These are phyloP conservation scores for Beauveria asiatica DNA, from an alignment of 2,329 filamentous ascomycete species.

Conservation along the genomic window DNA sequence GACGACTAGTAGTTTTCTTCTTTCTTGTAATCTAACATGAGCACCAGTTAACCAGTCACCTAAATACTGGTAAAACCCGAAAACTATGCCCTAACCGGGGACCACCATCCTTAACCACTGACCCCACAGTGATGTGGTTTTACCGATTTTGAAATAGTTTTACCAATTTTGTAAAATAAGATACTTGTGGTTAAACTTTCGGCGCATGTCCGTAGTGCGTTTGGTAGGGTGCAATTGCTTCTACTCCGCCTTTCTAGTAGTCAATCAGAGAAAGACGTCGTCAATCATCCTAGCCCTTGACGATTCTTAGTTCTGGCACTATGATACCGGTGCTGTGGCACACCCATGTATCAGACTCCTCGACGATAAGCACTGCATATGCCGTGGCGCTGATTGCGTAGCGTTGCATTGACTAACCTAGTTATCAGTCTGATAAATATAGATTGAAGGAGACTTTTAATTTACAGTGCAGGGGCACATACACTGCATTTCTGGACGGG, in stretches of 20 bases:
- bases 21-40: no score
- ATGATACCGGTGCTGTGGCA: background rate
- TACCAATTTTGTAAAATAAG: background rate
- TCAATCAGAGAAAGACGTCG: no score
- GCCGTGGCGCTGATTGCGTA: conserved; percentile 1
- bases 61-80: no score
- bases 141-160: background rate
- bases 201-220: no score
- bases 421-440: background rate
- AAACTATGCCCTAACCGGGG: no score
- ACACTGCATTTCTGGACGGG: background rate
- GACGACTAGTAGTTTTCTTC: no score
- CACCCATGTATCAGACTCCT: background rate
- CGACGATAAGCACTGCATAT: conserved; percentile 1
- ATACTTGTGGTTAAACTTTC: no score
- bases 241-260: no score
- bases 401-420: background rate
- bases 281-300: no score
- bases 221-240: no score
- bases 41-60: no score
- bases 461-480: background rate
- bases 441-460: background rate
- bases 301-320: background rate
- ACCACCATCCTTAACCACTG: no score
- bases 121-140: background rate